Percentiles rank a stretch among this genome's conserved stretches.
Evolutionary conservation across 73 alveolate species (phyloP).

Genomic region (Stentor coeruleus): DNA sequence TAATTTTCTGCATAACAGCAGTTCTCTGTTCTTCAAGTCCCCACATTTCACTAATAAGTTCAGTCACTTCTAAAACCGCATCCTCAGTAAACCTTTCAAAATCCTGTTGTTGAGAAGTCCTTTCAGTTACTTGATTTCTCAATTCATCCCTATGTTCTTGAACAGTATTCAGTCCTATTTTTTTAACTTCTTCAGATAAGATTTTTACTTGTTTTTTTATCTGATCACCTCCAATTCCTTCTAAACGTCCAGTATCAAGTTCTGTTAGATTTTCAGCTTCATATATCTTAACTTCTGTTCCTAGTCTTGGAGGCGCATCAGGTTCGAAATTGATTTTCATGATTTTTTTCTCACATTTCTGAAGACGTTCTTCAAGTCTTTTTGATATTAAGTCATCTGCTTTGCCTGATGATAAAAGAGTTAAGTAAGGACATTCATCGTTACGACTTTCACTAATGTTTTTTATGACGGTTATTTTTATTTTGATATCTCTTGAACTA

Average conservation of each 20-base stretch:
- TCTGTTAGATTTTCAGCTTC: neutral
- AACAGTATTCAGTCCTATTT: neutral
- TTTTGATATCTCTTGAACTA: neutral
- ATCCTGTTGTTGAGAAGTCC: neutral
- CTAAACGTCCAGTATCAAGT: neutral
- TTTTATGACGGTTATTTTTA: neutral
- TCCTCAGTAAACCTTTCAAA: neutral
- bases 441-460: neutral
- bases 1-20: neutral
- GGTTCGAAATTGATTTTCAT: neutral
- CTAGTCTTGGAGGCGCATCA: neutral
- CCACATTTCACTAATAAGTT: neutral
- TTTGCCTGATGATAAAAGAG: neutral
- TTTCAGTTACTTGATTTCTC: neutral
- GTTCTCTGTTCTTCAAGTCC: conserved; percentile 8
- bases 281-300: neutral
- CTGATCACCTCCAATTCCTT: neutral
- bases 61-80: neutral
- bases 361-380: neutral
- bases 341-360: neutral
- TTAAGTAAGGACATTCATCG: neutral
- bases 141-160: neutral
- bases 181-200: conserved; percentile 5
- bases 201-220: neutral
- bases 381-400: neutral